phyloP scores from a whole-genome alignment of 1,139 yeast species.

The Zygotorulaspora mrakii region DNA sequence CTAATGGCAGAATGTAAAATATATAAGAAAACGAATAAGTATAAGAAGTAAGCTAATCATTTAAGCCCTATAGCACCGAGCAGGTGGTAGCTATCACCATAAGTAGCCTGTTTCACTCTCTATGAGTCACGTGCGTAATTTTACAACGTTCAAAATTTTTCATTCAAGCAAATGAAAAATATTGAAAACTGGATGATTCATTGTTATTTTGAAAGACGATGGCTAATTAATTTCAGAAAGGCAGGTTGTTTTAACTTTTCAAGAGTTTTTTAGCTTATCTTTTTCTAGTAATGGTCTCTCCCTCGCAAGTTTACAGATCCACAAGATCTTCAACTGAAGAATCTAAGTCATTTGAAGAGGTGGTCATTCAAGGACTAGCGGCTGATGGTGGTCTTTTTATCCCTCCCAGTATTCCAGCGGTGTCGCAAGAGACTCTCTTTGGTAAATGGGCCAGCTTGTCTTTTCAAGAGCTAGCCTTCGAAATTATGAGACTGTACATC shows the following conservation, averaged over 20 bases:
- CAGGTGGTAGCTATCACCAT: too few relatives aligned
- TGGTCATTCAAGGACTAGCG: slow-evolving; percentile 90
- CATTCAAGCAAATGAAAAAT: neutral
- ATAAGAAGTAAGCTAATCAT: too few relatives aligned
- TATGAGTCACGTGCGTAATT: neutral
- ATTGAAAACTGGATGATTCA: neutral
- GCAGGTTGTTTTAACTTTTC: too few relatives aligned
- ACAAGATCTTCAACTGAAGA: slow-evolving; percentile 65
- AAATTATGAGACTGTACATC: slow-evolving; percentile 78
- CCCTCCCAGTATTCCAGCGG: slow-evolving; percentile 75
- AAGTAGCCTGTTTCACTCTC: neutral
- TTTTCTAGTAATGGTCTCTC: slow-evolving; percentile 26
- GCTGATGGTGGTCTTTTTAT: slow-evolving; percentile 93
- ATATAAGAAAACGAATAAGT: neutral
- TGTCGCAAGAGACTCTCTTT: slow-evolving; percentile 54
- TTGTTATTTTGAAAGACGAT: too few relatives aligned
- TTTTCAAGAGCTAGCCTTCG: slow-evolving; percentile 82
- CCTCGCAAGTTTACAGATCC: slow-evolving; percentile 73
- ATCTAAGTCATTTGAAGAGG: slow-evolving; percentile 78
- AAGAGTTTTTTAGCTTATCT: too few relatives aligned
- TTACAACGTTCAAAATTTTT: too few relatives aligned
- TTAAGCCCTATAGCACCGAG: too few relatives aligned
- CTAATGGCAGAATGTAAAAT: slow-evolving; percentile 40
- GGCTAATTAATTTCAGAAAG: too few relatives aligned
- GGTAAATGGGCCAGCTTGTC: slow-evolving; percentile 66